Percentiles rank a stretch among this genome's conserved stretches.
Evolutionary conservation across 2,329 filamentous ascomycete genomes (phyloP).

Genomic region (Fusarium fujikuroi): DNA sequence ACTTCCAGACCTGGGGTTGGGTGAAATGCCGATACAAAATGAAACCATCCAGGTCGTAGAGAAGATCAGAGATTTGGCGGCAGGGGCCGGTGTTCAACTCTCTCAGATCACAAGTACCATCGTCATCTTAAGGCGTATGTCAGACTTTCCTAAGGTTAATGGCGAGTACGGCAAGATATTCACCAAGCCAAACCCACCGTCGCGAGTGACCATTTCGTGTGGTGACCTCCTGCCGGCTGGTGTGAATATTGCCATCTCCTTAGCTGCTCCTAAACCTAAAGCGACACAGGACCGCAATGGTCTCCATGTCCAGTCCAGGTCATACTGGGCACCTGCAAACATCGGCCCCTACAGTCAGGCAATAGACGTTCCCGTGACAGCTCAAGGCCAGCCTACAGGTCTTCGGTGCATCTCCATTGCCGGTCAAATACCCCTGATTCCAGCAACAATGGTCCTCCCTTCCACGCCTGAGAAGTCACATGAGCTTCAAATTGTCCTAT

Average conservation of each 20-base stretch:
- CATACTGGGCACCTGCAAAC: conserved; percentile 98
- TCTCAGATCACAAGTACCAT: conserved; percentile 63
- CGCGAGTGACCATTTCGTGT: conserved; percentile 84
- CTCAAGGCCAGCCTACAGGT: conserved; percentile 22
- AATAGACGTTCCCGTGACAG: conserved; percentile 61
- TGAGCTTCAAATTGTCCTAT: conserved; percentile 71
- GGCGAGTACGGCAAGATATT: conserved; percentile 80
- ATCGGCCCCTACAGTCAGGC: conserved; percentile 98
- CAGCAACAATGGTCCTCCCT: conserved; percentile 77
- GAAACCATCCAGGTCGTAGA: conserved; percentile 61
- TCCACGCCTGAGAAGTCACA: conserved; percentile 53
- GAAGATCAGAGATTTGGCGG: conserved; percentile 56
- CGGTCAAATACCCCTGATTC: conserved; percentile 90
- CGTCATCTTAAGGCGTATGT: conserved; percentile 82
- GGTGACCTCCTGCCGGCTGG: conserved; percentile 71
- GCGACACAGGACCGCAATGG: conserved; percentile 59
- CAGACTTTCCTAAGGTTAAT: conserved; percentile 81
- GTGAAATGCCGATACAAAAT: conserved; percentile 52
- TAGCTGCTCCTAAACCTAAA: conserved; percentile 53
- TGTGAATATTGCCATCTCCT: conserved; percentile 69
- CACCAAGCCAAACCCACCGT: conserved; percentile 80
- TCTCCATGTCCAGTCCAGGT: conserved; percentile 90
- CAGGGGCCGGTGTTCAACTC: conserved; percentile 43
- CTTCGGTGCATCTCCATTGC: conserved; percentile 72
- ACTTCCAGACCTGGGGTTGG: conserved; percentile 41